Percentiles rank a stretch among this genome's conserved stretches.
Evolutionary conservation across 441 rosid genomes (phyloP).

Genomic region (Viola pubescens): DNA sequence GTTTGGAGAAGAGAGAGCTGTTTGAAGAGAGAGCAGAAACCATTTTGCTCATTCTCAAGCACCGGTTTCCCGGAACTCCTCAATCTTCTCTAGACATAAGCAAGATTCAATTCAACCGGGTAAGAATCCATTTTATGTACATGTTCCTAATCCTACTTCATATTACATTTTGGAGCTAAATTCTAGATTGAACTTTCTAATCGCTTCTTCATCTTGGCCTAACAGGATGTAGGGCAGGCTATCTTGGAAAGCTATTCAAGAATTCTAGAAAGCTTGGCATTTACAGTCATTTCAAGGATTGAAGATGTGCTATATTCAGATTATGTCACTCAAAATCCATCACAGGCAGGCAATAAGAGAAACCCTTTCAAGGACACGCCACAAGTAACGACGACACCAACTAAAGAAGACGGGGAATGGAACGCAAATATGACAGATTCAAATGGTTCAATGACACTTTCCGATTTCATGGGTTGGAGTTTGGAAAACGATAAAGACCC

Average conservation of each 20-base stretch:
- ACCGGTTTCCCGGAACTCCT: constrained; percentile 73
- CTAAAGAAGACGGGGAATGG: constrained; percentile 20
- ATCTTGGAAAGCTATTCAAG: constrained; percentile 89
- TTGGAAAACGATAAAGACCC: constrained; percentile 32
- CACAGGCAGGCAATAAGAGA: constrained; percentile 32
- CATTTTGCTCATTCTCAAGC: constrained; percentile 72
- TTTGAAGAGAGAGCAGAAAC: constrained; percentile 97
- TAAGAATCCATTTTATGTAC: constrained; percentile 16
- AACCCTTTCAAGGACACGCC: constrained; percentile 19
- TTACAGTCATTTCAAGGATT: constrained; percentile 66
- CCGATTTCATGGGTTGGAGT: constrained; percentile 87
- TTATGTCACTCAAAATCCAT: constrained; percentile 44
- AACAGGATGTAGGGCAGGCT: constrained; percentile 90
- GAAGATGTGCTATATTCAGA: constrained; percentile 86
- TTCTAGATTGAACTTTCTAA: neutral
- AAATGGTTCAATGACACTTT: constrained; percentile 41
- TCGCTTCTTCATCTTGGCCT: constrained; percentile 5
- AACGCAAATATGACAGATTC: constrained; percentile 18
- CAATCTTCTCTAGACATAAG: constrained; percentile 88
- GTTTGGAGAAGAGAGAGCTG: constrained; percentile 77
- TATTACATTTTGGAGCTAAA: neutral
- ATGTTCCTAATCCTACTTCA: neutral
- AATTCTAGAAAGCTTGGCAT: constrained; percentile 87
- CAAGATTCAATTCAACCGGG: constrained; percentile 84
- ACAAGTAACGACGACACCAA: constrained; percentile 6